Percentiles rank a stretch among this genome's conserved stretches.
These are phyloP conservation scores for Alternaria incomplexa DNA, from an alignment of 2,329 filamentous ascomycete genomes.

Conservation along the genomic window DNA sequence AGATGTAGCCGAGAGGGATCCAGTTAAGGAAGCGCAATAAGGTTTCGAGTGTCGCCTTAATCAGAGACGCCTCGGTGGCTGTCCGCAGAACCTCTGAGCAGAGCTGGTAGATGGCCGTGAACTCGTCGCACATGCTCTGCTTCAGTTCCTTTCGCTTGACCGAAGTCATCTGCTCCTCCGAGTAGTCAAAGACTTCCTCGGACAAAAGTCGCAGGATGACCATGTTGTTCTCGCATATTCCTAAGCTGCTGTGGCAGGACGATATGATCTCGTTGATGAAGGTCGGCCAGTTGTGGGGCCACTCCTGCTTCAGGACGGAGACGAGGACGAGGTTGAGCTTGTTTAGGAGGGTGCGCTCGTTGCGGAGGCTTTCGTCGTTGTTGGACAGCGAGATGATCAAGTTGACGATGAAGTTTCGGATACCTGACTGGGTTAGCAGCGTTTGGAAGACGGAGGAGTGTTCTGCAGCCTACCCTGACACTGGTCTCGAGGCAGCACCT, in stretches of 20 bases:
- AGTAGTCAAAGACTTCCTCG: constrained; percentile 99
- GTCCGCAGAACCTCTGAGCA: constrained; percentile 95
- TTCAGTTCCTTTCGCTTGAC: constrained; percentile 95
- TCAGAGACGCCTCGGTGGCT: constrained; percentile 83
- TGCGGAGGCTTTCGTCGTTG: constrained; percentile 84
- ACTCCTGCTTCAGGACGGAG: constrained; percentile 98
- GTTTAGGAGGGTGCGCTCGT: constrained; percentile 89
- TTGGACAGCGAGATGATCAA: constrained; percentile 95
- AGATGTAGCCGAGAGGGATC: constrained; percentile 98
- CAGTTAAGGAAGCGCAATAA: constrained; percentile 97
- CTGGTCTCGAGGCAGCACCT: constrained; percentile 93
- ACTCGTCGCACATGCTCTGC: constrained; percentile 98
- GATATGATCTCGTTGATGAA: constrained; percentile 99
- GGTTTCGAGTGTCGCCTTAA: constrained; percentile 97
- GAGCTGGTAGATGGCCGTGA: constrained; percentile 96
- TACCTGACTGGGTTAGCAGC: constrained; percentile 64
- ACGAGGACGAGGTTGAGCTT: constrained; percentile 98
- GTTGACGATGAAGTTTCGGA: constrained; percentile 98
- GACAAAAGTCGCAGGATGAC: constrained; percentile 93
- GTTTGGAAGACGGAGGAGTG: neutral
- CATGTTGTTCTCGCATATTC: constrained; percentile 99
- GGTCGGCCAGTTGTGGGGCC: constrained; percentile 99
- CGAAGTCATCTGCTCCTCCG: constrained; percentile 98
- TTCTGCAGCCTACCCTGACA: constrained; percentile 75
- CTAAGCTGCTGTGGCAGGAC: constrained; percentile 91